These are phyloP conservation scores for Curvularia spicifera DNA, from an alignment of 2,329 filamentous ascomycete species.

Conservation along the genomic window DNA sequence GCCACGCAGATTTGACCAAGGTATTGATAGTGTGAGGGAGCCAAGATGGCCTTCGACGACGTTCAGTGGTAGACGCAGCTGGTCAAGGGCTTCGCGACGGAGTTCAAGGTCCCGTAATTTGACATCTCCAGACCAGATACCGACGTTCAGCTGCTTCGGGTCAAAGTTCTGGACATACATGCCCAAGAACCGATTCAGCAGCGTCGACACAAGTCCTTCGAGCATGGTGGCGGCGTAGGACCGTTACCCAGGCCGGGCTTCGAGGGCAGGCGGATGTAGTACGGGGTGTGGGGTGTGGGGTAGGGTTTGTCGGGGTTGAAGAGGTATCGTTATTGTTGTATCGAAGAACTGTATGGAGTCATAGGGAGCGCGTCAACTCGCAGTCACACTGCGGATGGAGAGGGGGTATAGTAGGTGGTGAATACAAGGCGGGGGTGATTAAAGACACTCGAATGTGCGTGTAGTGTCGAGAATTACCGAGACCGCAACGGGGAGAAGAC, in stretches of 20 bases:
- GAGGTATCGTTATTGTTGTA: slow-evolving; percentile 41
- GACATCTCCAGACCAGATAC: slow-evolving; percentile 98
- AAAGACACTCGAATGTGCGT: slow-evolving; percentile 27
- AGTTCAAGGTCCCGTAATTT: slow-evolving; percentile 92
- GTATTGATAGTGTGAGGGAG: slow-evolving; percentile 88
- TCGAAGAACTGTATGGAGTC: slow-evolving; percentile 41
- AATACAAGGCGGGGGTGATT: slow-evolving; percentile 31
- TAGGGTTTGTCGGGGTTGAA: slow-evolving; percentile 28
- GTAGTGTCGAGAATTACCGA: slow-evolving; percentile 28
- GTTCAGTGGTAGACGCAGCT: slow-evolving; percentile 94
- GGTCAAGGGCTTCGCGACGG: slow-evolving; percentile 92
- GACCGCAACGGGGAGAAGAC: slow-evolving; percentile 15
- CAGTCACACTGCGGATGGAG: slow-evolving; percentile 22
- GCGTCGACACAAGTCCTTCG: slow-evolving; percentile 92
- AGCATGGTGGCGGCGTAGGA: slow-evolving; percentile 74
- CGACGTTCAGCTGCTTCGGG: slow-evolving; percentile 94
- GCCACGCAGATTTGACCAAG: slow-evolving; percentile 95
- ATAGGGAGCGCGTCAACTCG: slow-evolving; percentile 36
- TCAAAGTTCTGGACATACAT: slow-evolving; percentile 99
- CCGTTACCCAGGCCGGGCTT: slow-evolving; percentile 74
- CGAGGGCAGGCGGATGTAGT: slow-evolving; percentile 16
- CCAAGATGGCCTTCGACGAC: slow-evolving; percentile 95
- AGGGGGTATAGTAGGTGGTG: slow-evolving; percentile 32
- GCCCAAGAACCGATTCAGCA: slow-evolving; percentile 98
- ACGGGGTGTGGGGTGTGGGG: slow-evolving; percentile 20